These are phyloP conservation scores for Xylaria acuta DNA, from an alignment of 495 filamentous ascomycete genomes.

Conservation along the genomic window DNA sequence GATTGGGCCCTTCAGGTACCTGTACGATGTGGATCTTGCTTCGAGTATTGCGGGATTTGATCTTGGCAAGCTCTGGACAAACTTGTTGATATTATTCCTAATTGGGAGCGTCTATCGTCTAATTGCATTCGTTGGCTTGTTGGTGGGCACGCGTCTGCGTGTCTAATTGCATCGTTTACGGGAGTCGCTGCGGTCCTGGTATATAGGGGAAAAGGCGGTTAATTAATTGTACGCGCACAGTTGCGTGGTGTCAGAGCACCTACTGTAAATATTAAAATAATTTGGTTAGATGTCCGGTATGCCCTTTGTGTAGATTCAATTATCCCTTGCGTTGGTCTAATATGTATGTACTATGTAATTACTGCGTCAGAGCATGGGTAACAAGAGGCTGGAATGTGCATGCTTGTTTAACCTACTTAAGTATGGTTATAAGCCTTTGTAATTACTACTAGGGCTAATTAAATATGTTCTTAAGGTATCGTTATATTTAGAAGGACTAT, in stretches of 20 bases:
- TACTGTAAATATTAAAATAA: not conserved
- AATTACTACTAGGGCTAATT: no score
- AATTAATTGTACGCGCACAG: not conserved
- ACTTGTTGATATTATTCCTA: slow-evolving; percentile 45
- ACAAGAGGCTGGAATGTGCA: not conserved
- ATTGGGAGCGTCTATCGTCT: slow-evolving; percentile 51
- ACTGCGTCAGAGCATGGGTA: not conserved
- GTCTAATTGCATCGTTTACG: slow-evolving; percentile 15
- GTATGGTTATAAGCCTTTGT: no score
- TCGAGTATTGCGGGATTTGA: slow-evolving; percentile 45
- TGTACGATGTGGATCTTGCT: slow-evolving; percentile 52
- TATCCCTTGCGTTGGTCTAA: not conserved
- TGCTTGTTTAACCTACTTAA: no score
- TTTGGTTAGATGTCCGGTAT: not conserved
- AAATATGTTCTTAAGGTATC: no score
- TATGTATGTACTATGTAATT: not conserved
- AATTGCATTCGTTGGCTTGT: slow-evolving; percentile 50
- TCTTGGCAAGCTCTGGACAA: slow-evolving; percentile 45
- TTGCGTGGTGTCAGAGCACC: not conserved
- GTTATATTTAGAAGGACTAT: no score
- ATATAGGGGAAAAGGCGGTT: not conserved
- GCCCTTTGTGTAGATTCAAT: not conserved
- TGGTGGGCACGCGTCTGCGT: slow-evolving; percentile 35
- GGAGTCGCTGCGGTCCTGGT: not conserved
- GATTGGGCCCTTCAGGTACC: slow-evolving; percentile 51